Conservation (phyloP, 768 basidiomycete species). For the Coprinellus micaceus region DNA sequence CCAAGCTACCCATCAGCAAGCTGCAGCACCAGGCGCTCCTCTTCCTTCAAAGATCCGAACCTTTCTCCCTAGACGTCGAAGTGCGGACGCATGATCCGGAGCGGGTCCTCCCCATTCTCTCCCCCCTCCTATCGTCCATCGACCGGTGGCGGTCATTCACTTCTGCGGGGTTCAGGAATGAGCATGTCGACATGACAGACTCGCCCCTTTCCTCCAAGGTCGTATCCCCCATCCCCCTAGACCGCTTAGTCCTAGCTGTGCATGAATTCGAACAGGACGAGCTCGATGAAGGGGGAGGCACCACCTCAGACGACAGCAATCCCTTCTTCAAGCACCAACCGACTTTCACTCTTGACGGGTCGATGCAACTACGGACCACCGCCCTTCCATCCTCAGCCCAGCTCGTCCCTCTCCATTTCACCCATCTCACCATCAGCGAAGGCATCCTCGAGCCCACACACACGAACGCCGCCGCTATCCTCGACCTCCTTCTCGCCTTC, state of each 20-base stretch:
- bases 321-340: not conserved
- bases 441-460: slow-evolving; percentile 31
- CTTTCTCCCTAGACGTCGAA: slow-evolving; percentile 53
- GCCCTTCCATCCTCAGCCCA: slow-evolving; percentile 44
- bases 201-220: slow-evolving; percentile 21
- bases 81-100: slow-evolving; percentile 46
- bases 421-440: slow-evolving; percentile 57
- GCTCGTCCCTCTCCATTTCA: slow-evolving; percentile 51
- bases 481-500: slow-evolving; percentile 58
- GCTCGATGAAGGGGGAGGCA: slow-evolving; percentile 19
- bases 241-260: slow-evolving; percentile 36
- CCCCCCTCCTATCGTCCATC: slow-evolving; percentile 54
- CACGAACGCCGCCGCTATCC: slow-evolving; percentile 46
- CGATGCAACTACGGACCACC: slow-evolving; percentile 48
- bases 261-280: slow-evolving; percentile 33
- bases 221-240: slow-evolving; percentile 23
- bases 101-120: slow-evolving; percentile 57
- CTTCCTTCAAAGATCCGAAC: slow-evolving; percentile 52
- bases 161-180: slow-evolving; percentile 40
- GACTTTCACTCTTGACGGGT: slow-evolving; percentile 5
- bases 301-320: slow-evolving; percentile 11
- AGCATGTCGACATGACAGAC: slow-evolving; percentile 26
- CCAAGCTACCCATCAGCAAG: slow-evolving; percentile 27
- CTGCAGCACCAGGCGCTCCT: slow-evolving; percentile 47
- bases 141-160: slow-evolving; percentile 55